A percentile compares a stretch with the other conserved stretches of the same genome.
These are phyloP conservation scores for Clonostachys sp. DNA, from an alignment of 2,329 filamentous ascomycete genomes.

Conservation along the genomic window DNA sequence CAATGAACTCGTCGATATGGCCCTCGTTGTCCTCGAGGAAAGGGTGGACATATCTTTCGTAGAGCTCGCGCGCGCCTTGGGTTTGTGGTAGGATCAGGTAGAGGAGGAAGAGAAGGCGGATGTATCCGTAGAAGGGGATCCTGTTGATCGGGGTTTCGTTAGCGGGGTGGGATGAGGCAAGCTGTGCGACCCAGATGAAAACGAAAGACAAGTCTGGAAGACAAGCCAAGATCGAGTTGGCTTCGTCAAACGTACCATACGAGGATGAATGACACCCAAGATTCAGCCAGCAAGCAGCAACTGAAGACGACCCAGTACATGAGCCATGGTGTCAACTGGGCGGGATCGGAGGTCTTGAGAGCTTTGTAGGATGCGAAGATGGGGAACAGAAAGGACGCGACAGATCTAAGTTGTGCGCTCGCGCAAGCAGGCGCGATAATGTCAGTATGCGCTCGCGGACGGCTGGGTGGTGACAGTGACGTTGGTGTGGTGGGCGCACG, in stretches of 20 bases:
- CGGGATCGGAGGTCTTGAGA: conserved; percentile 84
- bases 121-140: conserved; percentile 91
- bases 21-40: conserved; percentile 83
- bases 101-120: conserved; percentile 80
- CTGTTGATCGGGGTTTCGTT: conserved; percentile 24
- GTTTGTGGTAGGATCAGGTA: conserved; percentile 97
- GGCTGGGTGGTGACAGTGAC: not conserved
- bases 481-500: conserved; percentile 3
- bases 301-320: conserved; percentile 98
- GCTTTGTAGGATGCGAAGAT: conserved; percentile 98
- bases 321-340: conserved; percentile 90
- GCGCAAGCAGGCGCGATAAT: too few relatives aligned
- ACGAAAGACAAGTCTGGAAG: too few relatives aligned
- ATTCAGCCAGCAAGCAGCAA: conserved; percentile 76
- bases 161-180: too few relatives aligned
- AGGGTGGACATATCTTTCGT: conserved; percentile 80
- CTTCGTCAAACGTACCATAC: conserved; percentile 53
- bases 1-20: conserved; percentile 88
- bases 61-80: conserved; percentile 85
- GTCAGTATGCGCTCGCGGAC: not conserved
- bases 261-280: conserved; percentile 82
- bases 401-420: conserved; percentile 50
- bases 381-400: conserved; percentile 88
- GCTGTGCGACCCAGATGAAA: too few relatives aligned
- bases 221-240: too few relatives aligned